phyloP scores from a whole-genome alignment of 2,329 filamentous ascomycete genomes.

The Cladobotryum mycophilum region DNA sequence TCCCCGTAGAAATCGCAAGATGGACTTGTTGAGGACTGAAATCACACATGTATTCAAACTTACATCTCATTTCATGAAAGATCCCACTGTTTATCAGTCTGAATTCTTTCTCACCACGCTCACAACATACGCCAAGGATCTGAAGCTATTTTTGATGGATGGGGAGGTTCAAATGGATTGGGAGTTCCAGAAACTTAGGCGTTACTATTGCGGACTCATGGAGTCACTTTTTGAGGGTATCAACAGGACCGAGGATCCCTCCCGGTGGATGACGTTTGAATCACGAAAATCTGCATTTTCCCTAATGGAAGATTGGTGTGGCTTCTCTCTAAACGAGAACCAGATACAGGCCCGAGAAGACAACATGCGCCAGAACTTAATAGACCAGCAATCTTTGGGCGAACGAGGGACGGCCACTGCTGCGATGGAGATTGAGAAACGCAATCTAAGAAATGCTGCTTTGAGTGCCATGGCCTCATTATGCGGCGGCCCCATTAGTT shows the following conservation, averaged over 20 bases:
- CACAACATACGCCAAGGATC: constrained; percentile 80
- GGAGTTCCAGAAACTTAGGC: constrained; percentile 85
- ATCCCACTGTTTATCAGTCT: constrained; percentile 71
- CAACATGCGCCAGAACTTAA: constrained; percentile 76
- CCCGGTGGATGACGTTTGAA: constrained; percentile 96
- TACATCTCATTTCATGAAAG: constrained; percentile 80
- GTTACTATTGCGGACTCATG: constrained; percentile 89
- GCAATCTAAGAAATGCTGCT: constrained; percentile 81
- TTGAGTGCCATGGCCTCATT: constrained; percentile 93
- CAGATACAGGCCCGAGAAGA: constrained; percentile 80
- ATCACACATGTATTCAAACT: constrained; percentile 95
- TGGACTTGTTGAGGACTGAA: constrained; percentile 83
- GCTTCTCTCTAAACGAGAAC: constrained; percentile 84
- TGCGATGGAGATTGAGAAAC: constrained; percentile 94
- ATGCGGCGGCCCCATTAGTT: constrained; percentile 77
- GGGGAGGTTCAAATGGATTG: constrained; percentile 90
- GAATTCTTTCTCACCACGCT: constrained; percentile 89
- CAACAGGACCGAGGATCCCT: constrained; percentile 75
- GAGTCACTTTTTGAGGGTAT: constrained; percentile 91
- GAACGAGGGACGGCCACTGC: constrained; percentile 76
- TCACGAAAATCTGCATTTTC: constrained; percentile 91
- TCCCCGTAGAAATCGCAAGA: constrained; percentile 72
- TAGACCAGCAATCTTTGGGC: constrained; percentile 69
- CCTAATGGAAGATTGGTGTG: constrained; percentile 99
- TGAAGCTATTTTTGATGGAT: constrained; percentile 92